phyloP scores from a whole-genome alignment of 768 basidiomycete species.

The Leucosporidium yakuticum region DNA sequence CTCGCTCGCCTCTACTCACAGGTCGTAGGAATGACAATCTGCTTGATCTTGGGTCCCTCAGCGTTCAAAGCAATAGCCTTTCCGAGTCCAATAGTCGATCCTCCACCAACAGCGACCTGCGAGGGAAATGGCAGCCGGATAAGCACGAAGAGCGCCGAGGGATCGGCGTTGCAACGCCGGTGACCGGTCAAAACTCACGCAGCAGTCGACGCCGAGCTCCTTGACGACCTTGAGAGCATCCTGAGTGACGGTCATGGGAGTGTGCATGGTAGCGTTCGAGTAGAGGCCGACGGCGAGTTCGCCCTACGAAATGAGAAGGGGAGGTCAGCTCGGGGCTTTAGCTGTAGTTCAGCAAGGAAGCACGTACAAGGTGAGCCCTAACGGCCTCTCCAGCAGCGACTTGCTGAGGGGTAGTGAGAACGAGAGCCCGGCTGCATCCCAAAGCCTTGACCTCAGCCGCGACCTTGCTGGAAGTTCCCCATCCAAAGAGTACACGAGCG shows the following conservation, averaged over 20 bases:
- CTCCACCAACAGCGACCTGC: constrained; percentile 43
- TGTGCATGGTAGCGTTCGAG: constrained; percentile 48
- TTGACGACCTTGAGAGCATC: constrained; percentile 41
- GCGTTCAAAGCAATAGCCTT: constrained; percentile 48
- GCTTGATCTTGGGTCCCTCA: constrained; percentile 39
- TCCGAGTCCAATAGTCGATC: constrained; percentile 46
- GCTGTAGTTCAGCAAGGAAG: neutral
- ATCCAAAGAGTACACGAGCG: constrained; percentile 46
- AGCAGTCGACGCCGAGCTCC: constrained; percentile 43
- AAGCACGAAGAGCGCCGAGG: neutral
- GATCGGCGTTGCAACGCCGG: neutral
- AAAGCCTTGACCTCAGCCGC: constrained; percentile 42
- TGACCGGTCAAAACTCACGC: constrained; percentile 37
- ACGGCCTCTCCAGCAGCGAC: constrained; percentile 39
- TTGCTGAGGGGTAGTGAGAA: constrained; percentile 45
- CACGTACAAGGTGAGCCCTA: constrained; percentile 35
- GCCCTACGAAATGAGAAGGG: constrained; percentile 1
- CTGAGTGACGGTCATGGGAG: constrained; percentile 46
- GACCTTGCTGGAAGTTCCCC: constrained; percentile 43
- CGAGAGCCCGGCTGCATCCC: constrained; percentile 42
- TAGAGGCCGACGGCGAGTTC: constrained; percentile 43
- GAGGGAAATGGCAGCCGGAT: neutral
- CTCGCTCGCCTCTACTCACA: constrained; percentile 28
- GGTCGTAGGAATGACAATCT: constrained; percentile 48
- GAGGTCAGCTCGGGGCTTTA: neutral